phyloP scores from a whole-genome alignment of 192 early-diverging fungal species.

The Mortierella hygrophila region DNA sequence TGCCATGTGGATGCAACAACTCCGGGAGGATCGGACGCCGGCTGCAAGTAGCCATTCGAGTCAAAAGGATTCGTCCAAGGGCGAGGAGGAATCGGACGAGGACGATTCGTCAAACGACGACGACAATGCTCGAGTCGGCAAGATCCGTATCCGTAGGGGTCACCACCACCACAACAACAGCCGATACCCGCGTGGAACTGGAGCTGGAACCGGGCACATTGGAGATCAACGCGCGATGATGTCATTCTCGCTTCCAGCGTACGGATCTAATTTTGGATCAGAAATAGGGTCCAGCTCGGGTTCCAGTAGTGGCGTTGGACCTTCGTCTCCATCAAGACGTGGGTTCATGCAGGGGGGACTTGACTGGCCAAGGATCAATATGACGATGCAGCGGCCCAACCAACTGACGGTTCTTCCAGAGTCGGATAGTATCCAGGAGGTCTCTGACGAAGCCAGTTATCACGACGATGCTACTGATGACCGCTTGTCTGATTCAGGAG shows the following conservation, averaged over 20 bases:
- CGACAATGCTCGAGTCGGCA: slow-evolving; percentile 9
- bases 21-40: slow-evolving; percentile 34
- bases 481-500: not conserved
- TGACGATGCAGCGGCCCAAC: not conserved
- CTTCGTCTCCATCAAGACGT: not conserved
- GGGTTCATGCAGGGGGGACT: slow-evolving; percentile 9
- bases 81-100: slow-evolving; percentile 36
- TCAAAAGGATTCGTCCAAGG: slow-evolving; percentile 54
- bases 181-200: slow-evolving; percentile 15
- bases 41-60: slow-evolving; percentile 38
- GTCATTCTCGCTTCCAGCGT: slow-evolving; percentile 44
- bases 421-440: slow-evolving; percentile 17
- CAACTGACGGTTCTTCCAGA: slow-evolving; percentile 9
- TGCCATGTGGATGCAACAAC: slow-evolving; percentile 83
- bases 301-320: not conserved
- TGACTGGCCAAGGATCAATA: not conserved
- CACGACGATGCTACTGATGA: slow-evolving; percentile 3
- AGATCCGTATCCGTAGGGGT: slow-evolving; percentile 23
- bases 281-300: slow-evolving; percentile 17
- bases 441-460: slow-evolving; percentile 20
- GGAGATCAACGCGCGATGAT: slow-evolving; percentile 14
- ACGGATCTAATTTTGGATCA: slow-evolving; percentile 15
- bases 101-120: slow-evolving; percentile 34
- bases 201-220: not conserved
- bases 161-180: slow-evolving; percentile 1